Base-by-base conservation (phyloP, 495 filamentous ascomycete genomes). In the Hypoxylon cercidicola region DNA sequence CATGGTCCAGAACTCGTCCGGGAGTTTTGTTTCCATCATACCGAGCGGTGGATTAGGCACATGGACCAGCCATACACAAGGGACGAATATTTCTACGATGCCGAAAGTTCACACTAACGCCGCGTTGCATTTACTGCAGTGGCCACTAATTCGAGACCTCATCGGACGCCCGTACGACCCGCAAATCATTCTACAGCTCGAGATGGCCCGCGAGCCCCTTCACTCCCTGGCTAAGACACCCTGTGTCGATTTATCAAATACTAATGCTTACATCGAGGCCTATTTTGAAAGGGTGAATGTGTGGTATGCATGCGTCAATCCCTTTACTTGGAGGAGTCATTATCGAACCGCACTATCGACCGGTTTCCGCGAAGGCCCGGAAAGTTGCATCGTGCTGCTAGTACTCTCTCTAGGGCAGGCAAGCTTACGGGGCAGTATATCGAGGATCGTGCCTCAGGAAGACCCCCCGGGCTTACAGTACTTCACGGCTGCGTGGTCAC, bases 261-360 rank as follows among this genome's bases (percentile, higher is more conserved):
- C 88, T n/a, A 80, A 84, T 19, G 79, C 84, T 12, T 92, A 92
- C 75, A 87, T 91, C 48, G 85, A 88, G 70, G 84, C 90, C 8
- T 93, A 90, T 75, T 94, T 94, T 65, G 85, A 88, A 41, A 82
- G 88, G 20, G 91, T 91, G 55, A 93, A 93, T 69, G 82, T 91
- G 4, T 94, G 90, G 89, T 93, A 93, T 63, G 90, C 91, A 30
- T 91, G 89, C 73, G 90, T 94, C 52, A 93, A 92, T 73, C 91
- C 91, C 19, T 90, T 88, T 75, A 90, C 86, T 16, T 94, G 90
- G 91, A 80, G 83, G n/a, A 85, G 83, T 57, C 88, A 91, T 73
- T 93, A 93, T 72, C 81, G 83, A 16, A 87, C 81, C 6, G 91
- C 91, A 0, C 79, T 91, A 2, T 88, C 89, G 0, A 85, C 85